Conservation (phyloP, 306 rosid genomes). For the Gynostemma pentaphyllum region DNA sequence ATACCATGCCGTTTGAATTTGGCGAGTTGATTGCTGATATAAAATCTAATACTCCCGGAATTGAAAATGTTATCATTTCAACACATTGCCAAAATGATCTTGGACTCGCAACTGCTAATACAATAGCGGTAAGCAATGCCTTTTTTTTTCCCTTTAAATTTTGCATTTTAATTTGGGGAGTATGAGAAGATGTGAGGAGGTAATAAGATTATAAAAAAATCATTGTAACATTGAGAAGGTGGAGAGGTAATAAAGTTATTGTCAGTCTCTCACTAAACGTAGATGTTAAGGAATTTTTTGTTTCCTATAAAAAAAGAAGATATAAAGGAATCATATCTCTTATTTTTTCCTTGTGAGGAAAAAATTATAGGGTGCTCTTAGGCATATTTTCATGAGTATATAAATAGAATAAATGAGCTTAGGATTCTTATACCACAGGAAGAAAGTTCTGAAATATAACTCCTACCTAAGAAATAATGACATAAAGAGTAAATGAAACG, state of each 20-base stretch:
- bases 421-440: too few relatives aligned
- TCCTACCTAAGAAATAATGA: too few relatives aligned
- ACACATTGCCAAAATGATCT: slow-evolving; percentile 98
- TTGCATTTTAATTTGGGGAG: not conserved
- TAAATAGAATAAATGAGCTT: too few relatives aligned
- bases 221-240: not conserved
- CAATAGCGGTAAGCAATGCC: slow-evolving; percentile 48
- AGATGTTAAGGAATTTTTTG: too few relatives aligned
- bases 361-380: too few relatives aligned
- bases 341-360: too few relatives aligned
- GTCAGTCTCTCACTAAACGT: too few relatives aligned
- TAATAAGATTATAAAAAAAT: not conserved
- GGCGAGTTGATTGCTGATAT: slow-evolving; percentile 76
- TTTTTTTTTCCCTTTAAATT: not conserved
- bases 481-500: too few relatives aligned
- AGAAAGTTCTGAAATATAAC: too few relatives aligned
- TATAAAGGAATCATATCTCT: too few relatives aligned
- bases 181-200: not conserved
- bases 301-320: too few relatives aligned
- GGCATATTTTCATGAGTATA: too few relatives aligned
- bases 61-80: slow-evolving; percentile 78
- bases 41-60: slow-evolving; percentile 80
- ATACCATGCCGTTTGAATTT: slow-evolving; percentile 54
- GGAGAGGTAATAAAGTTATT: not conserved
- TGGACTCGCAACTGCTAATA: slow-evolving; percentile 90